These are phyloP conservation scores for Lolium perenne DNA, from an alignment of 176 grass and related monocot genomes.

Conservation along the genomic window DNA sequence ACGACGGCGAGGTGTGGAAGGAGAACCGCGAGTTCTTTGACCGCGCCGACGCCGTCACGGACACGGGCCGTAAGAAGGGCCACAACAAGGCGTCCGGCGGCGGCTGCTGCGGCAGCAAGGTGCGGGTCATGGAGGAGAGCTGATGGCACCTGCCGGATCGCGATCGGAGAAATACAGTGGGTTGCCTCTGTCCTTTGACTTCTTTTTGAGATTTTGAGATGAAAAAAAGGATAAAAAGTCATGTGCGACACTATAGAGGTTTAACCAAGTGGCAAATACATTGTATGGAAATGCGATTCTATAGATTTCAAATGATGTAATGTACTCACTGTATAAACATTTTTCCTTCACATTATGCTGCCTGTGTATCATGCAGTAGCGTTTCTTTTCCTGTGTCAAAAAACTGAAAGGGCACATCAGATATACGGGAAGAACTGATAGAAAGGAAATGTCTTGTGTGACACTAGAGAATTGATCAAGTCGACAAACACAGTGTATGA, in stretches of 20 bases:
- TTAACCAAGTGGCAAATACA: background rate
- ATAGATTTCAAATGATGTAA: background rate
- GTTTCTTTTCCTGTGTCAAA: too few relatives aligned
- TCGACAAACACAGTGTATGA: too few relatives aligned
- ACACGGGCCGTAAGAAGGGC: background rate
- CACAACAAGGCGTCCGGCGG: background rate
- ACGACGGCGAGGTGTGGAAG: constrained; percentile 98
- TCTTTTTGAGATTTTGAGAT: background rate
- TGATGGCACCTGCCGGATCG: constrained; percentile 32
- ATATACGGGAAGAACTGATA: too few relatives aligned
- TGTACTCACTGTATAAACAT: background rate
- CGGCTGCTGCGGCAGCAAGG: constrained; percentile 80
- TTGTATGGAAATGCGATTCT: background rate
- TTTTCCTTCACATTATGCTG: background rate
- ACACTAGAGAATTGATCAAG: too few relatives aligned
- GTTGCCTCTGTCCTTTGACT: too few relatives aligned
- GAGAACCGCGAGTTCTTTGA: constrained; percentile 94
- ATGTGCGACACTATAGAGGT: background rate
- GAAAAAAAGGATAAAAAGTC: background rate
- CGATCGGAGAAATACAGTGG: background rate
- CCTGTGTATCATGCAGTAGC: background rate
- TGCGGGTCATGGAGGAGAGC: constrained; percentile 45
- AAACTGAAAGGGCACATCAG: too few relatives aligned
- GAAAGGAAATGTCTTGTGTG: too few relatives aligned
- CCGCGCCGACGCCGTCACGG: constrained; percentile 12